A percentile compares a stretch with the other conserved stretches of the same genome.
Evolutionary conservation across 345 rosid genomes (phyloP).

Genomic region (Ricinus communis): DNA sequence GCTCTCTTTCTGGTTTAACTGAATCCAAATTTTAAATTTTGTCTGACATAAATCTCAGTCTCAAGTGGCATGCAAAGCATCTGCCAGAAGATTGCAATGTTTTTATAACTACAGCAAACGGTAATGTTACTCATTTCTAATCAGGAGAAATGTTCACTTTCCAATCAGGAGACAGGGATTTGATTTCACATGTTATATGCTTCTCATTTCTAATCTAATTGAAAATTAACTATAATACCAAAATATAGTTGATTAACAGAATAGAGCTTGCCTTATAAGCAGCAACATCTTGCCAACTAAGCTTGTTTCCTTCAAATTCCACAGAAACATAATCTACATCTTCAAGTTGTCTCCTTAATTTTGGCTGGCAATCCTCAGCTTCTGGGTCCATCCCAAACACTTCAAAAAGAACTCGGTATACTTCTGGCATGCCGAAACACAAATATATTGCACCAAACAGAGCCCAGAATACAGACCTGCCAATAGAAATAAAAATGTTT

Average conservation of each 20-base stretch:
- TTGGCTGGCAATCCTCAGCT: conserved; percentile 88
- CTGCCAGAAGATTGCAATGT: neutral
- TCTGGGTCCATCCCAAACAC: conserved; percentile 99
- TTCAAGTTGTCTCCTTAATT: conserved; percentile 86
- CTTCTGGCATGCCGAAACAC: conserved; percentile 97
- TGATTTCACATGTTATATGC: neutral
- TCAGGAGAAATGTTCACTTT: neutral
- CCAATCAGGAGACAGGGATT: neutral
- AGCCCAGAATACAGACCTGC: conserved; percentile 93
- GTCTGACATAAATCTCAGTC: neutral
- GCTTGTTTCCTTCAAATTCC: conserved; percentile 80
- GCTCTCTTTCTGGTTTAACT: neutral
- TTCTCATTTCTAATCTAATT: neutral
- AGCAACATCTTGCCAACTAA: conserved; percentile 91
- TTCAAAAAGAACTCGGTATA: conserved; percentile 87
- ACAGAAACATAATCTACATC: conserved; percentile 93
- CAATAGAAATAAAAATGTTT: conserved; percentile 16
- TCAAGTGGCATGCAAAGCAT: neutral
- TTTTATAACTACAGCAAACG: neutral
- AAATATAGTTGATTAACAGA: neutral
- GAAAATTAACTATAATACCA: neutral
- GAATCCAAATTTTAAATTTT: neutral
- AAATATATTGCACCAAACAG: conserved; percentile 90
- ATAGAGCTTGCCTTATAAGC: conserved; percentile 62
- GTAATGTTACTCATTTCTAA: neutral